Evolutionary conservation across 2,329 filamentous ascomycete genomes (phyloP).

Genomic region (Elsinoe arachidis): DNA sequence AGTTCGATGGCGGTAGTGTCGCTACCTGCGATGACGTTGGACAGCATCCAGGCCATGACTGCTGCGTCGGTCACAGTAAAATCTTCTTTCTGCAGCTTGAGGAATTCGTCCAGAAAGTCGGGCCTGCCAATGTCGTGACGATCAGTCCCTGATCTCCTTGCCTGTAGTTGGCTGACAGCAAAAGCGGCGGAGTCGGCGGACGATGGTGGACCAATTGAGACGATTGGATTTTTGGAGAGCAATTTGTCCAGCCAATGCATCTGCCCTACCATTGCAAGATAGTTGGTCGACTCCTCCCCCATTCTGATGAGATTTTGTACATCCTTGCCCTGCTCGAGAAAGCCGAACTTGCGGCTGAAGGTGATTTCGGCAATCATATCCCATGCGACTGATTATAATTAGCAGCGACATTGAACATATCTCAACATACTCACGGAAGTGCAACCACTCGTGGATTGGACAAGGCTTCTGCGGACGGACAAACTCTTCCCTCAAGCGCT

Average conservation of each 20-base stretch:
- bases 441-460: conserved; percentile 9
- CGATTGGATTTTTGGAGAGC: conserved; percentile 12
- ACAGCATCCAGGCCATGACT: conserved; percentile 24
- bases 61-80: conserved; percentile 23
- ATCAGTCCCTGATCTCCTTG: neutral
- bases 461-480: neutral
- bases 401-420: neutral
- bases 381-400: conserved; percentile 10
- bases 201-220: conserved; percentile 13
- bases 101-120: conserved; percentile 21
- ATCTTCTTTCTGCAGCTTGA: conserved; percentile 18
- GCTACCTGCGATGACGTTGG: conserved; percentile 27
- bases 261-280: conserved; percentile 10
- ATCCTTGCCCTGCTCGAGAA: conserved; percentile 14
- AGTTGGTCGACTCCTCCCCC: conserved; percentile 1
- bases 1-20: conserved; percentile 26
- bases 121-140: conserved; percentile 1
- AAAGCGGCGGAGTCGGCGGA: conserved; percentile 11
- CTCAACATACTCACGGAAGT: conserved; percentile 1
- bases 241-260: conserved; percentile 11
- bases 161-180: neutral
- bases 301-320: conserved; percentile 3
- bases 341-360: conserved; percentile 12
- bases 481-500: conserved; percentile 5
- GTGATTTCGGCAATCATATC: conserved; percentile 14